Conservation (phyloP, 2,329 filamentous ascomycete genomes). For the Didymella keratinophila region DNA sequence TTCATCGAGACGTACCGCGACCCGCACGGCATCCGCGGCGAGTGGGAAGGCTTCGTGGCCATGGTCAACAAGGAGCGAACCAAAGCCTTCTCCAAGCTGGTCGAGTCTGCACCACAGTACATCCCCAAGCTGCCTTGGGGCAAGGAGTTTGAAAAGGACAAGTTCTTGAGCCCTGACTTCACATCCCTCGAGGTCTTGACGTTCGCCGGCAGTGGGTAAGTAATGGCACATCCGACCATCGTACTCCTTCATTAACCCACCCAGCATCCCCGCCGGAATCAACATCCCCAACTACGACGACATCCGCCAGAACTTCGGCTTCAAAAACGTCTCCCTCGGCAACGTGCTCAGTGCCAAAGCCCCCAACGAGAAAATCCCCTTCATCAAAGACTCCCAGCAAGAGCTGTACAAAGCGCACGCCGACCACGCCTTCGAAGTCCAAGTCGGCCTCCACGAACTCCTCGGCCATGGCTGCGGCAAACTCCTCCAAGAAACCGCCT, state of each 20-base stretch:
- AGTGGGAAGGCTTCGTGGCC: slow-evolving; percentile 62
- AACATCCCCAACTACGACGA: slow-evolving; percentile 66
- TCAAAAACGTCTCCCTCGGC: slow-evolving; percentile 93
- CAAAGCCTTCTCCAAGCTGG: slow-evolving; percentile 83
- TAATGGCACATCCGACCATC: neutral
- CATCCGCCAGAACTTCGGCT: slow-evolving; percentile 82
- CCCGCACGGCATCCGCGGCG: slow-evolving; percentile 61
- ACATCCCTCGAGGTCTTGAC: slow-evolving; percentile 91
- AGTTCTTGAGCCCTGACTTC: slow-evolving; percentile 93
- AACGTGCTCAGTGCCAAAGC: slow-evolving; percentile 93
- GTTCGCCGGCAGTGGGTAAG: slow-evolving; percentile 69
- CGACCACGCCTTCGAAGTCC: slow-evolving; percentile 89
- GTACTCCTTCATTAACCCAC: slow-evolving; percentile 1
- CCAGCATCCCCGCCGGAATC: slow-evolving; percentile 65
- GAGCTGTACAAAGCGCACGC: slow-evolving; percentile 82
- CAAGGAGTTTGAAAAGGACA: slow-evolving; percentile 92
- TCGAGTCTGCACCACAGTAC: slow-evolving; percentile 78
- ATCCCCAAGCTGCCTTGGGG: slow-evolving; percentile 92
- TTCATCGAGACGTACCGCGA: slow-evolving; percentile 65
- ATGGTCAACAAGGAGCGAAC: slow-evolving; percentile 92
- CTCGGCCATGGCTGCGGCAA: slow-evolving; percentile 91
- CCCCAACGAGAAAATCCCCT: slow-evolving; percentile 89
- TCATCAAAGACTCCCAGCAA: slow-evolving; percentile 81
- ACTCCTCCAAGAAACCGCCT: slow-evolving; percentile 84
- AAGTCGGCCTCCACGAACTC: slow-evolving; percentile 94